phyloP scores from a whole-genome alignment of 2,329 filamentous ascomycete genomes.

The Metarhizium sp. region DNA sequence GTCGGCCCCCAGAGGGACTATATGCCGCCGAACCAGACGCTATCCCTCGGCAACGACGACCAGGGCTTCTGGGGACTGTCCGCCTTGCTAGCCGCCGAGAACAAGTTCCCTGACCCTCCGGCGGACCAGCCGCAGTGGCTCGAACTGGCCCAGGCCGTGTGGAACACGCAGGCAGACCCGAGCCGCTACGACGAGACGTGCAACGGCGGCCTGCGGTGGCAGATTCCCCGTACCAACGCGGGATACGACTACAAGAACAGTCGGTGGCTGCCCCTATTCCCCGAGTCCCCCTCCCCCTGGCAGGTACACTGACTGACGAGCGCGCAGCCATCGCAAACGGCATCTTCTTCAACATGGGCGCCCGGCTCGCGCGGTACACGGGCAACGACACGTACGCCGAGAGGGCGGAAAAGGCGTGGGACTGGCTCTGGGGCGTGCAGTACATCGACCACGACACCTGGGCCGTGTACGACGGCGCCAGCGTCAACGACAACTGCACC shows the following conservation, averaged over 20 bases:
- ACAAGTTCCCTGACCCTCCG: slow-evolving; percentile 43
- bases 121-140: slow-evolving; percentile 39
- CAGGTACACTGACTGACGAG: too few species aligned
- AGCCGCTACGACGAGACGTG: slow-evolving; percentile 46
- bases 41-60: slow-evolving; percentile 50
- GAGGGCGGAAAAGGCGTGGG: slow-evolving; percentile 52
- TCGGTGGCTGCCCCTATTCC: slow-evolving; percentile 10
- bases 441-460: slow-evolving; percentile 50
- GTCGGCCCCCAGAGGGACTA: slow-evolving; percentile 40
- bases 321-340: slow-evolving; percentile 40
- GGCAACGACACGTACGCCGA: slow-evolving; percentile 53
- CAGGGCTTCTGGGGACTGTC: slow-evolving; percentile 58
- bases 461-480: slow-evolving; percentile 48
- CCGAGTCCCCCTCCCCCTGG: background rate
- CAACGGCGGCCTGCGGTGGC: slow-evolving; percentile 61
- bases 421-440: slow-evolving; percentile 46
- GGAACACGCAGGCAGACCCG: slow-evolving; percentile 40
- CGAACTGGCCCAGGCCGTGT: slow-evolving; percentile 52
- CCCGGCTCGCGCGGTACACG: slow-evolving; percentile 62
- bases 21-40: slow-evolving; percentile 42
- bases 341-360: slow-evolving; percentile 52
- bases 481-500: slow-evolving; percentile 38
- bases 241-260: slow-evolving; percentile 68
- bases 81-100: slow-evolving; percentile 48
- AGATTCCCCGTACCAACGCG: slow-evolving; percentile 62